Base-by-base conservation (phyloP, 1,139 yeast species). In the Saccharomyces hybrid region DNA sequence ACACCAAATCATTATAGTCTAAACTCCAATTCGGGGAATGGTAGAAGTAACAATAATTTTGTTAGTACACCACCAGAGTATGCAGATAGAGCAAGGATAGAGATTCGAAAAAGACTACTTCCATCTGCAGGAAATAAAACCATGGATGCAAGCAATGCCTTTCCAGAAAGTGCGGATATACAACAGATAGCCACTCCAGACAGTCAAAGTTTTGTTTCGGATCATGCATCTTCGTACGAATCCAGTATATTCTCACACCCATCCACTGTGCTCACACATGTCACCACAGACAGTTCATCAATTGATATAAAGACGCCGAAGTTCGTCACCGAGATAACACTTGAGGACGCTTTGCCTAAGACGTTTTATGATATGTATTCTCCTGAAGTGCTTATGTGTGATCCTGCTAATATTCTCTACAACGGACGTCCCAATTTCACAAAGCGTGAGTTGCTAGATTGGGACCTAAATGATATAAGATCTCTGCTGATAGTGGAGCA, bases 381-480 rank as follows among this genome's bases (percentile, higher is more conserved):
- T 0, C 78, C 81, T 2, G 82, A 80, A 52, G 69, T 79, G 16
- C 68, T 78, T 47, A 67, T 70, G 50, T 54, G 60, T 7, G 73
- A 71, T 53, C 73, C 74, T 14, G 59, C 65, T 1, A 65, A 65
- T 42, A 60, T 76, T 28, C 66, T 76, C 25, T 71, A 78, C 11
- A 75, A 78, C 55, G 86, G 85, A 3, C 74, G 88, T 44, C 88
- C 88, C 8, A 67, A 69, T 38, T 83, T 82, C 68, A 82, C 87
- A 0, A 79, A 78, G 58, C 72, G 88, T 52, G 80, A 78, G 14
- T 70, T 84, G 47, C 72, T 81, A 42, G 85, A 82, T 65, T 84
- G 89, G 89, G 80, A 77, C 49, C 64, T 82, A 52, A 84, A 84
- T 66, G 88, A 83, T 64, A 70, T 81, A n/a, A 72, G 88, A 46